Conservation (phyloP, 1,139 yeast species). For the Blastobotrys petasosporus region DNA sequence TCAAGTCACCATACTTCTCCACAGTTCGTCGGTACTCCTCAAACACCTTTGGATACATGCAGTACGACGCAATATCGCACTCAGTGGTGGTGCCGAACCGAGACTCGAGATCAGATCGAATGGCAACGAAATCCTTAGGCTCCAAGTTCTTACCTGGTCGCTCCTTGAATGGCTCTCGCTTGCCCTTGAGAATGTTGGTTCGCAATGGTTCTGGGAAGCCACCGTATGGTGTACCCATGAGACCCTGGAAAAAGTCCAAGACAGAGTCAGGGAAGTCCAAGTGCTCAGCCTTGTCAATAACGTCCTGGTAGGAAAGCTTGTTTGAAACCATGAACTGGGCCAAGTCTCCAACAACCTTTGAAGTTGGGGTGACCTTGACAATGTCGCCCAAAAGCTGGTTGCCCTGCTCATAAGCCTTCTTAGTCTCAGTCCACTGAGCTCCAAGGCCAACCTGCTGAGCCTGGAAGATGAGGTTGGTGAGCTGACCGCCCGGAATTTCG, state of each 20-base stretch:
- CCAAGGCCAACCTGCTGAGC: slow-evolving; percentile 98
- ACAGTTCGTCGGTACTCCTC: slow-evolving; percentile 72
- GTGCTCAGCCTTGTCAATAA: slow-evolving; percentile 75
- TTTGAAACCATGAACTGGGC: slow-evolving; percentile 99
- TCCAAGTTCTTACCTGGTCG: slow-evolving; percentile 89
- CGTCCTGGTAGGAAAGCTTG: slow-evolving; percentile 79
- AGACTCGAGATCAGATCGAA: slow-evolving; percentile 63
- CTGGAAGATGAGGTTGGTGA: slow-evolving; percentile 95
- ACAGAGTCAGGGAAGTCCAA: slow-evolving; percentile 98
- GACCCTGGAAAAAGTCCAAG: slow-evolving; percentile 95
- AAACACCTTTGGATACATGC: slow-evolving; percentile 96
- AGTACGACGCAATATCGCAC: slow-evolving; percentile 87
- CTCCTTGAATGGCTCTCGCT: slow-evolving; percentile 79
- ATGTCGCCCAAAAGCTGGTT: slow-evolving; percentile 87
- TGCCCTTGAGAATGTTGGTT: slow-evolving; percentile 76
- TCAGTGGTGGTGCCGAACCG: slow-evolving; percentile 52
- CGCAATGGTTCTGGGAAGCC: slow-evolving; percentile 99
- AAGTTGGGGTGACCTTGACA: slow-evolving; percentile 97
- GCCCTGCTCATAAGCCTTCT: slow-evolving; percentile 87
- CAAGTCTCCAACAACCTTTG: slow-evolving; percentile 97
- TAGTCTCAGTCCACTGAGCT: slow-evolving; percentile 91
- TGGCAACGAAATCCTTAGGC: slow-evolving; percentile 69
- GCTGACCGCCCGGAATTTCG: slow-evolving; percentile 99
- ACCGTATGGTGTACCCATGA: slow-evolving; percentile 98
- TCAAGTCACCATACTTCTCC: slow-evolving; percentile 84